A percentile compares a stretch with the other conserved stretches of the same genome.
phyloP scores from a whole-genome alignment of 2,329 filamentous ascomycete species.

The Thermothelomyces thermophilus region DNA sequence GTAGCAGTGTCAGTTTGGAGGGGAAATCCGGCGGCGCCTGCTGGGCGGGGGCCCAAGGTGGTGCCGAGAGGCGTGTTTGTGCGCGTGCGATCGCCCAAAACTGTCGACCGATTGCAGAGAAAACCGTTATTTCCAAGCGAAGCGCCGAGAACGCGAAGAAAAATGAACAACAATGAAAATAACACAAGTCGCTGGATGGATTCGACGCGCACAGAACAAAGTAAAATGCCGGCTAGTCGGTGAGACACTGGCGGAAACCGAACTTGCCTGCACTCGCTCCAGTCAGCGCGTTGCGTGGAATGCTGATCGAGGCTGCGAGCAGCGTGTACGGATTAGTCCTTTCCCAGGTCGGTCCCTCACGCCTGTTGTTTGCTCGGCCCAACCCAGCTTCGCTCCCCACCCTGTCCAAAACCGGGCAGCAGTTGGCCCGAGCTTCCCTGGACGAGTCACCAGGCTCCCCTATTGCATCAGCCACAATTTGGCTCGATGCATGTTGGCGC shows the following conservation, averaged over 20 bases:
- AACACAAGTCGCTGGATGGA: not conserved
- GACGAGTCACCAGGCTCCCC: not conserved
- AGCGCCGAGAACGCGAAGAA: not conserved
- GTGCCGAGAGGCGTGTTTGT: conserved; percentile 8
- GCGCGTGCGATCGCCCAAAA: conserved; percentile 12
- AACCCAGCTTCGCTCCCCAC: not conserved
- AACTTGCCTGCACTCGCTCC: not conserved
- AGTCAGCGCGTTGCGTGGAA: conserved; percentile 9
- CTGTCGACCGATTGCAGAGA: conserved; percentile 4
- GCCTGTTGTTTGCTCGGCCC: conserved; percentile 7
- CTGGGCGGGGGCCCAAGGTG: not conserved
- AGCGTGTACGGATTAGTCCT: conserved; percentile 1
- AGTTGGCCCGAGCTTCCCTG: conserved; percentile 2
- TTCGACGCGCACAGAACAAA: not conserved
- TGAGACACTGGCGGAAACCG: conserved; percentile 3
- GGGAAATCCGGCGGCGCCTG: conserved; percentile 9
- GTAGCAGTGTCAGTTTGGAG: not conserved
- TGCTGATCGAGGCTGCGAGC: not conserved
- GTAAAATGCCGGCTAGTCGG: not conserved
- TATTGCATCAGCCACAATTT: conserved; percentile 7
- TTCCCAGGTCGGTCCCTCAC: not conserved
- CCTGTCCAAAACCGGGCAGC: not conserved
- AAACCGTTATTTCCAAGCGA: not conserved
- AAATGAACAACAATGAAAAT: too few species aligned
- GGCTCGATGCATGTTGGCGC: not conserved